Percentiles rank a stretch among this genome's conserved stretches.
These are phyloP conservation scores for Plasmodium berghei DNA, from an alignment of 169 alveolate genomes.

Conservation along the genomic window DNA sequence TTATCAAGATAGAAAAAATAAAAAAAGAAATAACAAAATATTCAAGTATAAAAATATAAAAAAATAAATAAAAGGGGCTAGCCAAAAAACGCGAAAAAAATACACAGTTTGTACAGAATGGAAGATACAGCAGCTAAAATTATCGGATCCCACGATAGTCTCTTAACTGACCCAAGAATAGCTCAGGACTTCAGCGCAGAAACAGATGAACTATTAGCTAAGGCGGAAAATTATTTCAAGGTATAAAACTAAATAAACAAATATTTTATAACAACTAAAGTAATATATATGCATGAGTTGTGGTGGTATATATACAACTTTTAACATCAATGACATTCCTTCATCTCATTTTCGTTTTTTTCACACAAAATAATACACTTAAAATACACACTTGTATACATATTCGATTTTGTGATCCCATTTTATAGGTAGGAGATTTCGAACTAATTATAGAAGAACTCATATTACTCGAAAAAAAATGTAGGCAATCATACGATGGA, in stretches of 20 bases:
- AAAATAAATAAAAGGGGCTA: no score
- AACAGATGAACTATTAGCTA: conserved; percentile 27
- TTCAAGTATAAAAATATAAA: no score
- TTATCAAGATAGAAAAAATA: no score
- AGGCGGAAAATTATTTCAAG: conserved; percentile 44
- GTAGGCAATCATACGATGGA: conserved; percentile 84
- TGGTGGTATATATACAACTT: no score
- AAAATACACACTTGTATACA: neutral
- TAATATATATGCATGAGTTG: no score
- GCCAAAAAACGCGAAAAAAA: no score
- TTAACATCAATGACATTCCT: no score
- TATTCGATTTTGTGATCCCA: neutral
- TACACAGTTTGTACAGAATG: neutral
- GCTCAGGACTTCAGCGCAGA: conserved; percentile 65
- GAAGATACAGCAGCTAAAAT: conserved; percentile 66
- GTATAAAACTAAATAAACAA: neutral
- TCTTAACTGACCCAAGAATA: conserved; percentile 68
- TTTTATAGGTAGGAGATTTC: conserved; percentile 21
- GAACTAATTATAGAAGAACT: conserved; percentile 34
- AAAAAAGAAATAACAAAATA: no score
- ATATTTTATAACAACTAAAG: no score
- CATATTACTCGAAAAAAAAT: conserved; percentile 78
- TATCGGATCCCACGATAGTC: conserved; percentile 46
- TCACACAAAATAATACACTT: neutral
- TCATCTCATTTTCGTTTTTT: no score